phyloP scores from a whole-genome alignment of 257 asterid species.

The Scutellaria galericulata region DNA sequence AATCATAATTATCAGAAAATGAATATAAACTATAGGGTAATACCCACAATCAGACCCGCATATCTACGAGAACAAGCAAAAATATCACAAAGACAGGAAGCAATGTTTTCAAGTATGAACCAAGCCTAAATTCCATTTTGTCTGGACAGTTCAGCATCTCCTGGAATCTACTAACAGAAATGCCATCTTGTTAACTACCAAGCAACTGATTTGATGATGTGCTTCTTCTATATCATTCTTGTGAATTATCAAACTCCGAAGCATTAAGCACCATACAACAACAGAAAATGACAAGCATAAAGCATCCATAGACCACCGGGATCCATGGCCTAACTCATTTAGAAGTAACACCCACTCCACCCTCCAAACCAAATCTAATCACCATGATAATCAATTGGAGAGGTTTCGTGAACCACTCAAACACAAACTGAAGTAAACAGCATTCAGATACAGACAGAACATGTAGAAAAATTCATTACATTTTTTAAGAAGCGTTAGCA shows the following conservation, averaged over 20 bases:
- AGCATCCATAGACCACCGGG: conserved; percentile 16
- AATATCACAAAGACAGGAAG: conserved; percentile 16
- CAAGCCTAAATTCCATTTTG: conserved; percentile 4
- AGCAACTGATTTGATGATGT: conserved; percentile 1
- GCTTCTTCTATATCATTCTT: conserved; percentile 22
- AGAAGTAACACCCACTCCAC: neutral
- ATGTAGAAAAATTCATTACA: too few species aligned
- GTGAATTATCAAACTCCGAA: conserved; percentile 4
- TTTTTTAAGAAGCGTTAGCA: neutral
- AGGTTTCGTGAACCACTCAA: conserved; percentile 8
- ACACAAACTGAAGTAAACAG: neutral
- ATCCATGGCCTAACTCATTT: neutral
- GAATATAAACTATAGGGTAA: neutral
- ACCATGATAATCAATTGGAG: conserved; percentile 16
- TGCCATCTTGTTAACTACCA: neutral
- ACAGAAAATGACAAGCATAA: conserved; percentile 6
- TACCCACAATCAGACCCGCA: conserved; percentile 25
- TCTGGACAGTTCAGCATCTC: neutral
- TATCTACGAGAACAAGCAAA: conserved; percentile 1
- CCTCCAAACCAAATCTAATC: conserved; percentile 12
- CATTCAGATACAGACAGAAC: neutral
- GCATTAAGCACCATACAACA: neutral
- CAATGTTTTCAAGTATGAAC: conserved; percentile 10
- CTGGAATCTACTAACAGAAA: neutral
- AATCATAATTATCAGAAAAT: conserved; percentile 17